phyloP scores from a whole-genome alignment of 2,329 filamentous ascomycete species.

The Kalaharituber pfeilii region DNA sequence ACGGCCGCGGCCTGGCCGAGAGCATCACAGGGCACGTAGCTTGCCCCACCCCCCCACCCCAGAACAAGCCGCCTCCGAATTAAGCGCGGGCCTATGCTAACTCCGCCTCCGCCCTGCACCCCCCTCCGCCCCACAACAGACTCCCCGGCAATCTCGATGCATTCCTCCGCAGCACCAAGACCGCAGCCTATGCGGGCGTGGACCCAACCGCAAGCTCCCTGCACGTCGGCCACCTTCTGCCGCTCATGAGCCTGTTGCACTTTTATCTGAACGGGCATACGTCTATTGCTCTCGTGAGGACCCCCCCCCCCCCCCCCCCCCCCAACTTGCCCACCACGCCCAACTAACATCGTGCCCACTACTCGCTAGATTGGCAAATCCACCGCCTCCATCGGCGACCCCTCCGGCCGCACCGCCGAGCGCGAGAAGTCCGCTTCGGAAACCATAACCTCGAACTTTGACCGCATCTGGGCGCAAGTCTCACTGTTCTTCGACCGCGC shows the following conservation, averaged over 20 bases:
- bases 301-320: neutral
- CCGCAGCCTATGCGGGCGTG: constrained; percentile 63
- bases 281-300: constrained; percentile 40
- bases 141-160: constrained; percentile 39
- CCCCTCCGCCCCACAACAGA: too few relatives aligned
- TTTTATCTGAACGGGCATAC: constrained; percentile 60
- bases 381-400: constrained; percentile 64
- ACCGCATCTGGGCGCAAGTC: constrained; percentile 15
- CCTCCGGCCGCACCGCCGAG: constrained; percentile 41
- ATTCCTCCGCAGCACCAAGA: constrained; percentile 45
- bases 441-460: neutral
- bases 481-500: constrained; percentile 13
- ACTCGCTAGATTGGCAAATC: constrained; percentile 55
- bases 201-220: constrained; percentile 66
- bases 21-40: constrained; percentile 50
- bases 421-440: constrained; percentile 2
- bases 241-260: constrained; percentile 72
- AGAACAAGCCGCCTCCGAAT: constrained; percentile 16
- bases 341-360: neutral
- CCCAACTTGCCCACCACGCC: neutral
- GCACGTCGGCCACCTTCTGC: constrained; percentile 63
- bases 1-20: constrained; percentile 57
- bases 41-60: constrained; percentile 14
- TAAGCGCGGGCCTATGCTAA: too few relatives aligned
- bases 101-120: too few relatives aligned